Base-by-base conservation (phyloP, 169 alveolate species). In the Babesia sp. region DNA sequence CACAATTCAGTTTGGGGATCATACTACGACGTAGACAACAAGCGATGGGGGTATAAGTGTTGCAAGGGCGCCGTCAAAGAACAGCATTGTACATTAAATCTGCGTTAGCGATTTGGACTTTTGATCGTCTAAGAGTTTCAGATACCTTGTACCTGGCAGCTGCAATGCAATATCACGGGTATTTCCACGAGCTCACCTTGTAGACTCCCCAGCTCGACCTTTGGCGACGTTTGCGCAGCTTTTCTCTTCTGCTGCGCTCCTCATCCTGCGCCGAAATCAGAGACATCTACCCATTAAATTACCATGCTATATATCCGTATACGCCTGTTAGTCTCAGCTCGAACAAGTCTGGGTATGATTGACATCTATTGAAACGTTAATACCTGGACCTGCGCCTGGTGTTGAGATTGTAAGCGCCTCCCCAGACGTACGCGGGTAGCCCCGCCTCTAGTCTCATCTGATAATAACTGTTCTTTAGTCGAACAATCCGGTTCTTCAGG, bases 1-100 rank as follows among this genome's bases (percentile, higher is more conserved):
- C 97, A 94, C 77, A 82, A 95, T 11, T 73, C 87, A 22, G 84
- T 94, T 42, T 94, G 94, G 93, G 97, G 97, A 33, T 89, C 95
- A 18, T 93, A 79, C 71, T 94, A 90, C 64, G 94, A 93, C 71
- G 31, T 56, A 41, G 93, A 70, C 0, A 70, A 60, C 41, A 78
- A 76, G 16, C 86, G 79, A 45, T 94, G 97, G 97, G 97, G 97
- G 5, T 94, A 90, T 71, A 76, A 86, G 76, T 94, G 97, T 72
- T 94, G 97, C 57, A 39, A 41, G 31, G 29, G 55, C 41, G 83
- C 91, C 8, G 29, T 48, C 44, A 71, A 29, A n/a, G 26, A 12
- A 0, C 8, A 14, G 2, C 48, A 29, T 5, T 71, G 83, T 39
- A 26, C 61, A 9, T n/a, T 16, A 44, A 37, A 24, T 41, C 36